These are phyloP conservation scores for Aspergillus asperescens DNA, from an alignment of 495 filamentous ascomycete genomes.

Conservation along the genomic window DNA sequence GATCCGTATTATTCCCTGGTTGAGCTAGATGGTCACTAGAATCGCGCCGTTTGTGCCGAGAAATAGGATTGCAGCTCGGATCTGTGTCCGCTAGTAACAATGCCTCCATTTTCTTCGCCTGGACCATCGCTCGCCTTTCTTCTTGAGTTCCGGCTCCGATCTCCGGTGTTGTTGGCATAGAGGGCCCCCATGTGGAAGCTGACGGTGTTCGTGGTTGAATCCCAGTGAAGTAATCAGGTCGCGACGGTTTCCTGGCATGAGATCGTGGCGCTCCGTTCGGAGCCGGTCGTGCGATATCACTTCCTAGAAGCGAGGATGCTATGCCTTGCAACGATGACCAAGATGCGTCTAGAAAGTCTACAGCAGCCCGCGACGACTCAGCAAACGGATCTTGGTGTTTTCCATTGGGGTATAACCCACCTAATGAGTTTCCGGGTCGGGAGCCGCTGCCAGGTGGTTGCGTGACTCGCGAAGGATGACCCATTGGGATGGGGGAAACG, in stretches of 20 bases:
- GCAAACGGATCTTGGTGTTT: slow-evolving; percentile 24
- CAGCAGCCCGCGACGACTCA: slow-evolving; percentile 31
- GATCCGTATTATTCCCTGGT: slow-evolving; percentile 39
- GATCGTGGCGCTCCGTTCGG: slow-evolving; percentile 26
- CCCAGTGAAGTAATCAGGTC: slow-evolving; percentile 37
- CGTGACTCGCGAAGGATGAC: slow-evolving; percentile 39
- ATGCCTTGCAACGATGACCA: slow-evolving; percentile 52
- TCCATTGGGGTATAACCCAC: slow-evolving; percentile 20
- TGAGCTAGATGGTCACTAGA: slow-evolving; percentile 48
- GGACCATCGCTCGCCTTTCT: slow-evolving; percentile 50
- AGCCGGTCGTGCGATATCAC: slow-evolving; percentile 34
- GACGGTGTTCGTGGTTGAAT: slow-evolving; percentile 35
- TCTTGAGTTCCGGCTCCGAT: slow-evolving; percentile 53
- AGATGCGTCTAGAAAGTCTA: slow-evolving; percentile 46
- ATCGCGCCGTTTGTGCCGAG: slow-evolving; percentile 54
- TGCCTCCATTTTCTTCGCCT: slow-evolving; percentile 60
- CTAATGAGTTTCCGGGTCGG: slow-evolving; percentile 26
- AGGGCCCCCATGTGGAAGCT: slow-evolving; percentile 52
- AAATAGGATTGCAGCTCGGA: slow-evolving; percentile 37
- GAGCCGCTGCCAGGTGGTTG: slow-evolving; percentile 21
- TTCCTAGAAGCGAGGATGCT: slow-evolving; percentile 50
- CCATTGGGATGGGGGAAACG: slow-evolving; percentile 45
- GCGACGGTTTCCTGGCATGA: slow-evolving; percentile 41
- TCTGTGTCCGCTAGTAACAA: slow-evolving; percentile 51
- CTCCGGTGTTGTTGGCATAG: slow-evolving; percentile 33